Percentiles rank a stretch among this genome's conserved stretches.
Conservation (phyloP, 2,329 filamentous ascomycete genomes). For the Curvularia hawaiiensis region DNA sequence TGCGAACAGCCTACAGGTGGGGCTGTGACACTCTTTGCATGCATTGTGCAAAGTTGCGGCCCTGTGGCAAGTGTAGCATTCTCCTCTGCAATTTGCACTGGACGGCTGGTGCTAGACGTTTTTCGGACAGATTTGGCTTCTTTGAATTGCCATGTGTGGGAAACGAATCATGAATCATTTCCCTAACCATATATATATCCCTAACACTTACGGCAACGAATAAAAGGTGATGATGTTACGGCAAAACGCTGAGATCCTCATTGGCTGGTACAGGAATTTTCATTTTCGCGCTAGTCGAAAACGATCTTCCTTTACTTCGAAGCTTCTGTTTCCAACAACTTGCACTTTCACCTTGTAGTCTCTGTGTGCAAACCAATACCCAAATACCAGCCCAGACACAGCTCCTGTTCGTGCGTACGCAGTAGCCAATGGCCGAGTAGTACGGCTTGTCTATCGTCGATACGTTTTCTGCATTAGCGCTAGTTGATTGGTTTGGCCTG, state of each 20-base stretch:
- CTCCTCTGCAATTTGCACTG: slow-evolving; percentile 39
- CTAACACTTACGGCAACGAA: slow-evolving; percentile 46
- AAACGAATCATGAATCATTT: slow-evolving; percentile 44
- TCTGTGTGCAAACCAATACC: not conserved
- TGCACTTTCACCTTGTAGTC: not conserved
- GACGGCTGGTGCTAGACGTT: slow-evolving; percentile 43
- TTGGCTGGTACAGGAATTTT: slow-evolving; percentile 33
- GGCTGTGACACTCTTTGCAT: slow-evolving; percentile 32
- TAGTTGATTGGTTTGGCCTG: not conserved
- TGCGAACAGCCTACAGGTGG: slow-evolving; percentile 31
- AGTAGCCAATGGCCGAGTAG: too few relatives aligned
- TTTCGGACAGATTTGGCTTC: slow-evolving; percentile 45
- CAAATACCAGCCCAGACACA: not conserved
- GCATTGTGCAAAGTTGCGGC: slow-evolving; percentile 31
- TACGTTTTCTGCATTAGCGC: not conserved
- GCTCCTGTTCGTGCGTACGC: not conserved
- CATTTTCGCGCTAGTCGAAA: slow-evolving; percentile 31
- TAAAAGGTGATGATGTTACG: slow-evolving; percentile 44
- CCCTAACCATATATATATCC: slow-evolving; percentile 43
- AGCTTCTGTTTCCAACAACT: not conserved
- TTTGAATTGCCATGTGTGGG: slow-evolving; percentile 48
- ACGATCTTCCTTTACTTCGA: slow-evolving; percentile 16
- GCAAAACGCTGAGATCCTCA: slow-evolving; percentile 26
- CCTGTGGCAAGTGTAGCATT: slow-evolving; percentile 38
- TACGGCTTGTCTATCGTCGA: not conserved